phyloP scores from a whole-genome alignment of 768 basidiomycete genomes.

The Tulasnella sp. region DNA sequence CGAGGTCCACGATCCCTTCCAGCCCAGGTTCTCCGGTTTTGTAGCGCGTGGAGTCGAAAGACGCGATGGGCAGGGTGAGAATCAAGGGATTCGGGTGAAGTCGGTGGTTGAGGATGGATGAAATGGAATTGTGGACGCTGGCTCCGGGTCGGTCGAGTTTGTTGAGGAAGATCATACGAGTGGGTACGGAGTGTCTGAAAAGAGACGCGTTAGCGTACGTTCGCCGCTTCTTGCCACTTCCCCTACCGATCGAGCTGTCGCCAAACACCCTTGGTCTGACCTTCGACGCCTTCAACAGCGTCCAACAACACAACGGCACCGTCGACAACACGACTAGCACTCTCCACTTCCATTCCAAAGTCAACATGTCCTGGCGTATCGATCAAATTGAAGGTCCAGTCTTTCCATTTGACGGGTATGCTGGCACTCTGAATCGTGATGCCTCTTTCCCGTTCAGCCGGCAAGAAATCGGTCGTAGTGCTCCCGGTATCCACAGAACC shows the following conservation, averaged over 20 bases:
- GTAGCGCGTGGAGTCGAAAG: constrained; percentile 58
- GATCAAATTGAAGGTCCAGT: constrained; percentile 77
- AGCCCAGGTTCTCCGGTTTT: constrained; percentile 67
- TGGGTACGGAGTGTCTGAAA: constrained; percentile 65
- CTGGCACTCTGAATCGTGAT: constrained; percentile 91
- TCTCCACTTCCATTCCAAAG: constrained; percentile 96
- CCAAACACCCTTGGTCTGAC: constrained; percentile 87
- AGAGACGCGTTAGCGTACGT: no score
- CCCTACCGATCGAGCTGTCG: constrained; percentile 66
- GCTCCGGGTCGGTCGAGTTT: constrained; percentile 83
- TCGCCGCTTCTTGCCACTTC: neutral
- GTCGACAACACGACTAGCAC: constrained; percentile 81
- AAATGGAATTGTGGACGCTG: constrained; percentile 56
- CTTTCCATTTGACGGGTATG: constrained; percentile 76
- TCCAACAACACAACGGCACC: constrained; percentile 83
- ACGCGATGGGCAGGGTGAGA: constrained; percentile 65
- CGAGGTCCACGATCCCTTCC: constrained; percentile 71
- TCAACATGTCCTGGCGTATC: constrained; percentile 91
- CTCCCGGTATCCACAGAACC: constrained; percentile 86
- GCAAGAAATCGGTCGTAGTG: constrained; percentile 82
- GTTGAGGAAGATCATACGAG: constrained; percentile 73
- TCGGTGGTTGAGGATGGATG: constrained; percentile 62
- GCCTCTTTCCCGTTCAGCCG: constrained; percentile 79
- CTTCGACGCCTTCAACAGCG: constrained; percentile 84
- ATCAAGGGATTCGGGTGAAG: constrained; percentile 64